Percentiles rank a stretch among this genome's conserved stretches.
These are phyloP conservation scores for Schizonepeta tenuifolia DNA, from an alignment of 257 asterid species.

Conservation along the genomic window DNA sequence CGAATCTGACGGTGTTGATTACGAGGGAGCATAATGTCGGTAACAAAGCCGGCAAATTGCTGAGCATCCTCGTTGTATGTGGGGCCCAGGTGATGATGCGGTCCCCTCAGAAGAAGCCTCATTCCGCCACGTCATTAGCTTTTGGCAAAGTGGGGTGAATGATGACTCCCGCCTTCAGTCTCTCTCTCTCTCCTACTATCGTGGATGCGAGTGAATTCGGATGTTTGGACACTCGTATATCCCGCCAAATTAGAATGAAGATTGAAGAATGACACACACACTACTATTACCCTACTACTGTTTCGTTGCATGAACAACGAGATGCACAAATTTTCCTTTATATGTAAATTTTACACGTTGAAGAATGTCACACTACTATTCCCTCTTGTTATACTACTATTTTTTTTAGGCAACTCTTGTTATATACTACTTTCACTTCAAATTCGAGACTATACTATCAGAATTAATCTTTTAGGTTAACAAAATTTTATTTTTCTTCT, in stretches of 20 bases:
- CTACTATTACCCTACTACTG: not conserved
- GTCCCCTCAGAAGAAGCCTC: slow-evolving; percentile 24
- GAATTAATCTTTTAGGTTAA: too few relatives aligned
- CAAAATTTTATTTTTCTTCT: too few relatives aligned
- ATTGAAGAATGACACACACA: too few relatives aligned
- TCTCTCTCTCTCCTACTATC: too few relatives aligned
- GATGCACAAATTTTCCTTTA: not conserved
- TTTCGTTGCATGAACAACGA: not conserved
- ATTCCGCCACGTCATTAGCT: slow-evolving; percentile 24
- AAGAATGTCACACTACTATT: too few relatives aligned
- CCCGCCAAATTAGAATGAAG: too few relatives aligned
- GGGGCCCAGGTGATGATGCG: slow-evolving; percentile 17
- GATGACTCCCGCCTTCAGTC: not conserved
- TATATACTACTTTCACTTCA: too few relatives aligned
- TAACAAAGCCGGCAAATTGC: slow-evolving; percentile 14
- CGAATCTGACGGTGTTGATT: slow-evolving; percentile 29
- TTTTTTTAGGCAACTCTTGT: too few relatives aligned
- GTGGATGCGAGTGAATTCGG: not conserved
- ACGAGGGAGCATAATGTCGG: slow-evolving; percentile 29
- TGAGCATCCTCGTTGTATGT: not conserved
- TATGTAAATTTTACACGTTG: too few relatives aligned
- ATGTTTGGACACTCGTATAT: not conserved
- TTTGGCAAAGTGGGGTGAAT: slow-evolving; percentile 20
- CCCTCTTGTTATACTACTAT: too few relatives aligned
- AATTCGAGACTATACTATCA: too few relatives aligned